Conservation (phyloP, 2,329 filamentous ascomycete genomes). For the Colletotrichum camelliae region DNA sequence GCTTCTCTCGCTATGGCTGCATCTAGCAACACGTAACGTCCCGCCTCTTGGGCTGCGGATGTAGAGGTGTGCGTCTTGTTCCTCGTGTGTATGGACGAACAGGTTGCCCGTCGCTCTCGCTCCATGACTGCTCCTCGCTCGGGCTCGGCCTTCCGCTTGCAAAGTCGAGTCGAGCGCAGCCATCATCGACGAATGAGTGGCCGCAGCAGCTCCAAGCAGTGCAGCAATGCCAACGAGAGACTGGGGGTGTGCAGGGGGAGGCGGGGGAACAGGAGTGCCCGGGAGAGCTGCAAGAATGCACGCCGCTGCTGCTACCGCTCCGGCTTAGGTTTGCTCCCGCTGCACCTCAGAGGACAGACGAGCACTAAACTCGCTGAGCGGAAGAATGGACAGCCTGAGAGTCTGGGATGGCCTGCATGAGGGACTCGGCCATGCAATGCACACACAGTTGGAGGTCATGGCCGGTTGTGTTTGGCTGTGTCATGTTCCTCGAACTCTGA, state of each 20-base stretch:
- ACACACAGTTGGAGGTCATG: neutral
- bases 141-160: slow-evolving; percentile 5
- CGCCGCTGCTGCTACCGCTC: neutral
- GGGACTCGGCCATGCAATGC: slow-evolving; percentile 8
- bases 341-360: neutral
- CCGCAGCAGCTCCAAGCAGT: neutral
- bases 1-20: slow-evolving; percentile 7
- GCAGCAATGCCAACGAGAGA: neutral
- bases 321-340: neutral
- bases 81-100: neutral
- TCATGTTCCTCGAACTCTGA: slow-evolving; percentile 16
- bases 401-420: slow-evolving; percentile 13
- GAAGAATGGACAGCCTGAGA: neutral
- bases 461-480: slow-evolving; percentile 12
- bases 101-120: neutral
- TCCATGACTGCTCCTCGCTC: neutral
- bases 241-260: neutral
- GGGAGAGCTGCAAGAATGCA: neutral
- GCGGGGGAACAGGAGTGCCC: neutral
- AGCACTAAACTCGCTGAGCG: neutral
- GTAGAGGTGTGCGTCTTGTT: neutral
- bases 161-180: neutral
- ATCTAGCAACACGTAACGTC: slow-evolving; percentile 15
- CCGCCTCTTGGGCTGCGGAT: neutral
- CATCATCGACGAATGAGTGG: neutral